Evolutionary conservation across 805 yeast genomes (phyloP), one percentile per base, ranked within the genome.

Genomic region (Candida xyloterini): DNA sequence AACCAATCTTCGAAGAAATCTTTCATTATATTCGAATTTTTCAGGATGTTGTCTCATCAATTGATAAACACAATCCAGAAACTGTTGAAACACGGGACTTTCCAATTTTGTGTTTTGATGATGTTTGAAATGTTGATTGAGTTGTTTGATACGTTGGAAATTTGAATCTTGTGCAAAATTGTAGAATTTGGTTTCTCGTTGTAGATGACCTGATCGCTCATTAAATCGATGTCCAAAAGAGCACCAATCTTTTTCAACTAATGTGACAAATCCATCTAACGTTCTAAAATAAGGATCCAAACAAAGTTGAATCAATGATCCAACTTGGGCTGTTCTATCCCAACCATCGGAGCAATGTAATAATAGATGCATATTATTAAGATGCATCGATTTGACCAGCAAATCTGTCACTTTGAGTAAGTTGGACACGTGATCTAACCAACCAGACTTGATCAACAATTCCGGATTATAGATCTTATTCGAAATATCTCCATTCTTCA

Each of bases 331-430:
- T 0, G 99, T 93, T 42, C 99, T 70, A 58, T 93, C 99, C 99
- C 99, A 93, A 1, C 99, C 99, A 66, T 93, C 99, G 1, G 97
- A 88, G 59, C 99, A 93, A 65, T 93, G 99, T 6, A 93, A 74
- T 8, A 93, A 58, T 4, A 91, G 73, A 59, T 91, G 95, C 14
- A 93, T 84, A 46, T 81, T 78, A 60, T 88, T 87, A 51, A 82
- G 76, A 38, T 86, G 85, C 15, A 93, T 73, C n/a, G 91, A 84
- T 55, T 87, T 83, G 18, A 84, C 78, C 33, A 93, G 75, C 25
- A 84, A 72, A 40, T 85, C 90, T 0, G 89, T 83, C 0, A 95
- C 81, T 33, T 79, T 79, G 35, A 93, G 60, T 25, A 91, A 70
- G 15, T 83, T 70, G 9, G 79, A 69, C 2, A 87, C 65, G 44